Percentiles rank a stretch among this genome's conserved stretches.
These are phyloP conservation scores for Wallacemonas sp. DNA, from an alignment of 208 protist species.

Conservation along the genomic window DNA sequence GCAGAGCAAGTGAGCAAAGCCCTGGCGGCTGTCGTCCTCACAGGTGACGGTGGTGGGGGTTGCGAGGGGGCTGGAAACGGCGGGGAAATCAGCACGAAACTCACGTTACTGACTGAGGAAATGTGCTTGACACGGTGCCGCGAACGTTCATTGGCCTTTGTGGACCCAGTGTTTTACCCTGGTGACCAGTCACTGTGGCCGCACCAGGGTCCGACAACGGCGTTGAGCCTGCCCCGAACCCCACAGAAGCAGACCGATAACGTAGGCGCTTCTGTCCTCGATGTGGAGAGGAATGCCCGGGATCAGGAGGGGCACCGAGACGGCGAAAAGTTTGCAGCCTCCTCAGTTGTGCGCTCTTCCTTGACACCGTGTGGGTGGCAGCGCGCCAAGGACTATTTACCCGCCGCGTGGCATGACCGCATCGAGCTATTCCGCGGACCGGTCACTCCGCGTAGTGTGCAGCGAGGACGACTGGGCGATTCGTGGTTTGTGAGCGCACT, in stretches of 20 bases:
- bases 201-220: background rate
- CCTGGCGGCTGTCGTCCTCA: background rate
- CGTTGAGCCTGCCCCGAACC: background rate
- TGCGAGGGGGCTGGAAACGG: no score
- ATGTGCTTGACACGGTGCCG: conserved; percentile 29
- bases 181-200: conserved; percentile 4
- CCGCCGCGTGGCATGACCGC: conserved; percentile 15
- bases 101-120: conserved; percentile 7
- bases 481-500: conserved; percentile 69
- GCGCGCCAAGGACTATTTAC: conserved; percentile 37
- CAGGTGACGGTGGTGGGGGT: no score
- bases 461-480: conserved; percentile 60
- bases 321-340: background rate
- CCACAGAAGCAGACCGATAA: background rate
- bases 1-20: conserved; percentile 5
- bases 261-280: background rate
- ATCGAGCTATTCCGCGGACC: conserved; percentile 34
- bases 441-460: conserved; percentile 31
- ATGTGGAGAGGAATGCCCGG: background rate
- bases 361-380: conserved; percentile 33
- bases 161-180: conserved; percentile 45
- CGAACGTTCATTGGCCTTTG: conserved; percentile 19
- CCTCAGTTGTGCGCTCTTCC: background rate
- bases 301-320: background rate
- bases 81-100: no score